phyloP scores from a whole-genome alignment of 371 early-diverging fungal species.

The Lichtheimia ornata region DNA sequence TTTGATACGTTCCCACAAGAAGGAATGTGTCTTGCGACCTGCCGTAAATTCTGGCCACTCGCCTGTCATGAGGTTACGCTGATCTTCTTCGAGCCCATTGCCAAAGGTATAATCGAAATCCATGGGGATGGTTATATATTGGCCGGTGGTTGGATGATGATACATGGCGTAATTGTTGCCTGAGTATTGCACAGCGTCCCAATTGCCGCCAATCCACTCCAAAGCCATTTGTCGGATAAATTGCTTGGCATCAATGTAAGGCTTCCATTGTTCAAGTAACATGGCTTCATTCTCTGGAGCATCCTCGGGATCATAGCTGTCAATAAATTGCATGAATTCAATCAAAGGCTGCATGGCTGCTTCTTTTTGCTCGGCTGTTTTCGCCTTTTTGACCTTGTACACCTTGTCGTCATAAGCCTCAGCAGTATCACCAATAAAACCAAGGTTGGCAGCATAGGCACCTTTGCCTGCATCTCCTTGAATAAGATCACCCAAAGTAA shows the following conservation, averaged over 20 bases:
- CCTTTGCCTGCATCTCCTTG: conserved; percentile 39
- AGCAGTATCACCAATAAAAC: conserved; percentile 25
- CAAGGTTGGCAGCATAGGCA: conserved; percentile 32
- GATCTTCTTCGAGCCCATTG: conserved; percentile 34
- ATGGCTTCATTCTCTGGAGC: conserved; percentile 2
- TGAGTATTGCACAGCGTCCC: conserved; percentile 31
- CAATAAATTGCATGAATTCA: conserved; percentile 31
- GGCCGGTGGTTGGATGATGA: conserved; percentile 10
- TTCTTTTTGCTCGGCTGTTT: conserved; percentile 14
- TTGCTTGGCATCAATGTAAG: conserved; percentile 18
- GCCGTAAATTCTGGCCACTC: conserved; percentile 22
- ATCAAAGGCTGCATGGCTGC: conserved; percentile 27
- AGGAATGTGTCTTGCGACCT: conserved; percentile 20
- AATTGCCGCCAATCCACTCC: conserved; percentile 43
- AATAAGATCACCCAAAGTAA: conserved; percentile 27
- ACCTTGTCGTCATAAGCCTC: conserved; percentile 23
- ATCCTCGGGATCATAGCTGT: conserved; percentile 13
- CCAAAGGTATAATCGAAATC: conserved; percentile 51
- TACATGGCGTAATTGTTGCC: conserved; percentile 35
- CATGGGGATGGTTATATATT: conserved; percentile 36
- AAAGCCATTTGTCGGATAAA: conserved; percentile 42
- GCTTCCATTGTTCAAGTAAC: conserved; percentile 9
- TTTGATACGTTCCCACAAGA: conserved; percentile 27
- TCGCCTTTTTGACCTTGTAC: conserved; percentile 22
- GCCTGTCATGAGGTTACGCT: conserved; percentile 20